These are phyloP conservation scores for Xylaria castorea DNA, from an alignment of 495 filamentous ascomycete genomes.

Conservation along the genomic window DNA sequence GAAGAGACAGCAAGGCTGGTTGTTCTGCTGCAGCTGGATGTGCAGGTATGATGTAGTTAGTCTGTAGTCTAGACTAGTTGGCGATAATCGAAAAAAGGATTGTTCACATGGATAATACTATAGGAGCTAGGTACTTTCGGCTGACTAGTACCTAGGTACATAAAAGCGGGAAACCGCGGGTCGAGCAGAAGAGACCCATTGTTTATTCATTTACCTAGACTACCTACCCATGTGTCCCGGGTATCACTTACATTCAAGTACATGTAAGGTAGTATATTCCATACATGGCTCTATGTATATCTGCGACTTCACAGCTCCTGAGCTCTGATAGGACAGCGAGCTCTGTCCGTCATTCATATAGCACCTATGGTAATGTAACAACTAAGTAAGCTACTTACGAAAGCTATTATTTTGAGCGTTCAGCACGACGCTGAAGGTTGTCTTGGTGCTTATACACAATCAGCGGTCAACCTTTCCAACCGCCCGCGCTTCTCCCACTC, in stretches of 20 bases:
- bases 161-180: not conserved
- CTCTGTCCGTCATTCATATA: not conserved
- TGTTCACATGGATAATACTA: constrained; percentile 23
- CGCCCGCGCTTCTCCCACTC: not conserved
- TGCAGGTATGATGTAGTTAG: constrained; percentile 2
- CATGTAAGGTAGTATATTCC: too few relatives aligned
- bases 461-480: not conserved
- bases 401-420: not conserved
- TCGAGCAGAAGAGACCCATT: not conserved
- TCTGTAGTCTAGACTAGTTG: not conserved
- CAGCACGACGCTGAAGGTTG: not conserved
- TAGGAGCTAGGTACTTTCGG: too few relatives aligned
- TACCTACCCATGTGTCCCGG: too few relatives aligned
- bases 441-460: not conserved
- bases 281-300: not conserved
- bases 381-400: too few relatives aligned
- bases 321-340: not conserved
- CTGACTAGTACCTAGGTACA: not conserved
- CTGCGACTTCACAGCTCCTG: not conserved
- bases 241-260: too few relatives aligned
- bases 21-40: not conserved
- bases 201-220: not conserved
- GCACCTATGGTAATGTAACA: not conserved
- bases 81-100: constrained; percentile 21
- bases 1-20: not conserved